Evolutionary conservation across 148 eudicot genomes (phyloP).

Genomic region (Amaranthus palmeri): DNA sequence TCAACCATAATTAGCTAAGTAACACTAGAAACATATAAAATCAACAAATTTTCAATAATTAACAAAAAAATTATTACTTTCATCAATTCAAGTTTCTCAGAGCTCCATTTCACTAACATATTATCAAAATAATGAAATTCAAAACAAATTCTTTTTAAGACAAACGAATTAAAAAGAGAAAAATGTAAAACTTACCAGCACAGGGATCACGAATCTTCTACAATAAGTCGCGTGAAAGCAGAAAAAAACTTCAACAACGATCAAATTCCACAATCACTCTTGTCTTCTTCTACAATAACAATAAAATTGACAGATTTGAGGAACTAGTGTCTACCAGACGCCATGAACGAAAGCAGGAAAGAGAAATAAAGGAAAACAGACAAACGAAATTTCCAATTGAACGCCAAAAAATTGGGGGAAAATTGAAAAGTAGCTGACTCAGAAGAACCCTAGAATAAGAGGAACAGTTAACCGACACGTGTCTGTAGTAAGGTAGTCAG

Average conservation of each 20-base stretch:
- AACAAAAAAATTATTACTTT: neutral
- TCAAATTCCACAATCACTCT: neutral
- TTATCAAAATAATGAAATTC: neutral
- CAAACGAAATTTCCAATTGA: constrained; percentile 1
- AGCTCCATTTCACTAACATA: neutral
- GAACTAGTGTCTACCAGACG: constrained; percentile 26
- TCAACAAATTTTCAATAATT: neutral
- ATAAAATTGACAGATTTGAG: constrained; percentile 14
- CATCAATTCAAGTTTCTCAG: neutral
- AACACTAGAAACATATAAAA: neutral
- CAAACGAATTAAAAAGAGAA: constrained; percentile 2
- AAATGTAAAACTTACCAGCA: constrained; percentile 1
- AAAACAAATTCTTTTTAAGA: neutral
- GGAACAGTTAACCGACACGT: constrained; percentile 30
- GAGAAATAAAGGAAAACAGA: neutral
- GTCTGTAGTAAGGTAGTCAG: constrained; percentile 1
- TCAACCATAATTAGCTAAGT: neutral
- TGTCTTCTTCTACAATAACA: neutral
- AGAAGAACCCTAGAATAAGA: constrained; percentile 12
- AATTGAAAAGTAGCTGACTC: constrained; percentile 27
- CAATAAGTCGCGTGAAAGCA: neutral
- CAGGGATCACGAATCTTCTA: neutral
- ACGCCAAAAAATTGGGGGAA: constrained; percentile 28
- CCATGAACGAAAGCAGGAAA: constrained; percentile 26
- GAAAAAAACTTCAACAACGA: neutral